These are phyloP conservation scores for Kuraishia piskuri DNA, from an alignment of 805 yeast genomes.

Conservation along the genomic window DNA sequence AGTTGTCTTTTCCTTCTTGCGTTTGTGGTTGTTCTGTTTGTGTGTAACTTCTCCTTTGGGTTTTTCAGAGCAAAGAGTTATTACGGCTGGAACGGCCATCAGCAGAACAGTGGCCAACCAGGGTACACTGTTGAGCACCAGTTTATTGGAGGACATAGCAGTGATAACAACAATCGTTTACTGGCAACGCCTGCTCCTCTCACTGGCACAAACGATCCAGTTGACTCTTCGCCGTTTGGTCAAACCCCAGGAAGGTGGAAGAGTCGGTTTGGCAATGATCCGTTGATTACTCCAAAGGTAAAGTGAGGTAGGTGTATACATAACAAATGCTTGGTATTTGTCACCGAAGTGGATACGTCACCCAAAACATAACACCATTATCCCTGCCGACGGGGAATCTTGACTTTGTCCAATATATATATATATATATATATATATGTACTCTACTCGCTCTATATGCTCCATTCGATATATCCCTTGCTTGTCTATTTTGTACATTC, in stretches of 20 bases:
- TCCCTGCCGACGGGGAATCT: too few species aligned
- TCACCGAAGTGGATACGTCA: too few species aligned
- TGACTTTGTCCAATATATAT: too few species aligned
- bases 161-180: not conserved
- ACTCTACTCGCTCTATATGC: too few species aligned
- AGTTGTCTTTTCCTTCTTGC: conserved; percentile 34
- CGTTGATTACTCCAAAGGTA: not conserved
- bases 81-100: conserved; percentile 26
- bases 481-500: too few species aligned
- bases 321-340: too few species aligned
- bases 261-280: not conserved
- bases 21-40: conserved; percentile 34
- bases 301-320: too few species aligned
- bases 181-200: not conserved
- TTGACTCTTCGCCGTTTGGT: not conserved
- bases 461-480: too few species aligned
- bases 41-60: conserved; percentile 59
- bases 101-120: not conserved
- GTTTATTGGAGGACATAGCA: not conserved
- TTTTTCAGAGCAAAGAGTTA: conserved; percentile 49
- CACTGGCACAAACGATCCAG: not conserved
- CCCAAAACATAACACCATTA: too few species aligned
- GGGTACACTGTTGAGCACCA: not conserved
- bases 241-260: conserved; percentile 2
- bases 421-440: too few species aligned